Evolutionary conservation across 352 stramenopile genomes (phyloP).

Genomic region (Peronospora farinosa): DNA sequence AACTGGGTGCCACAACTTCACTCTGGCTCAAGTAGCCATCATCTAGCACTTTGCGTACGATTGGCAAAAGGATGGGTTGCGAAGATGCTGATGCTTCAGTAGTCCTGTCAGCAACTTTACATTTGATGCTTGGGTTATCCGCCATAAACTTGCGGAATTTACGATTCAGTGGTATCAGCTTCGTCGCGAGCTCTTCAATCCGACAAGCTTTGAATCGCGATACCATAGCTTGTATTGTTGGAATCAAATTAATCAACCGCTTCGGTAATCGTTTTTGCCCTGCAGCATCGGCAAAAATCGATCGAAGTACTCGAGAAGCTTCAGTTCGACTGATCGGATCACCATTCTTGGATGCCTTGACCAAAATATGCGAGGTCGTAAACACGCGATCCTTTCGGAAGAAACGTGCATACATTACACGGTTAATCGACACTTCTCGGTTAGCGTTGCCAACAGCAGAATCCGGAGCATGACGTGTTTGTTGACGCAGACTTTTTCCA

Average conservation of each 20-base stretch:
- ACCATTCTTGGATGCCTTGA: constrained; percentile 24
- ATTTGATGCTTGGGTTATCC: constrained; percentile 31
- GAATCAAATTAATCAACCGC: constrained; percentile 53
- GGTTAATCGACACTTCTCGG: constrained; percentile 44
- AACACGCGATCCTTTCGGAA: constrained; percentile 36
- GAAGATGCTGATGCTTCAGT: constrained; percentile 3
- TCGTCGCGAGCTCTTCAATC: constrained; percentile 28
- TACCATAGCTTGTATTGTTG: constrained; percentile 46
- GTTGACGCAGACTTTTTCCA: constrained; percentile 45
- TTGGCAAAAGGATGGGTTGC: constrained; percentile 16
- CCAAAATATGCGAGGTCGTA: constrained; percentile 29
- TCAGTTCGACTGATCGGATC: constrained; percentile 30
- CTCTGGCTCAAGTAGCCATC: constrained; percentile 58
- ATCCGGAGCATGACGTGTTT: constrained; percentile 1
- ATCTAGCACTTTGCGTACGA: constrained; percentile 32
- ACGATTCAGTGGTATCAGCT: constrained; percentile 29
- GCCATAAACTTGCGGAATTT: constrained; percentile 46
- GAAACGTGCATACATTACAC: constrained; percentile 53
- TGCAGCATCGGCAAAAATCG: constrained; percentile 36
- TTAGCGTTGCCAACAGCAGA: not conserved
- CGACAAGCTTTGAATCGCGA: constrained; percentile 31
- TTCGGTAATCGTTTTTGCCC: constrained; percentile 45
- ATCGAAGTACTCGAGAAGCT: constrained; percentile 36
- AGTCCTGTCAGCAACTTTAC: constrained; percentile 10
- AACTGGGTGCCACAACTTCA: constrained; percentile 18